Conservation (phyloP, 805 yeast genomes). For the Wickerhamiella shivajii region DNA sequence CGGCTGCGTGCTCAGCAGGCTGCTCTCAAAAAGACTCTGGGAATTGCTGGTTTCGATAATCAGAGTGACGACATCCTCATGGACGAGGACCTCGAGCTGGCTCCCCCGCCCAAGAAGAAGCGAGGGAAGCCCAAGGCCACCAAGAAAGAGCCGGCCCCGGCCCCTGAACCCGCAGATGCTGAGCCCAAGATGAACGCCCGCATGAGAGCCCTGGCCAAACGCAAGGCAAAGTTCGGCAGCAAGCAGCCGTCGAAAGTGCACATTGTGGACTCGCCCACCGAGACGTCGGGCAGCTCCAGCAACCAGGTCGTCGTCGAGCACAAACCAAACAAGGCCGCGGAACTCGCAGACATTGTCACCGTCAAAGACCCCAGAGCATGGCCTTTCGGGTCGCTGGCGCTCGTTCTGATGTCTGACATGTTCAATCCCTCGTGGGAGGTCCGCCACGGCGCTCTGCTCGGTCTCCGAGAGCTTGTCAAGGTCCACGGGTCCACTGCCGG, state of each 20-base stretch:
- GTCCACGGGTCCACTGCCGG: conserved; percentile 82
- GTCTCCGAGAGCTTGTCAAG: conserved; percentile 70
- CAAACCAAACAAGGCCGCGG: conserved; percentile 32
- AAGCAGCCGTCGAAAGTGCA: conserved; percentile 24
- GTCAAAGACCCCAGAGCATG: conserved; percentile 65
- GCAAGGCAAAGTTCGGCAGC: conserved; percentile 55
- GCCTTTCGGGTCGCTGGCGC: conserved; percentile 92
- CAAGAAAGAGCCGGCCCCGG: conserved; percentile 9
- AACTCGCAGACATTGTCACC: conserved; percentile 50
- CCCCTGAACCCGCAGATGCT: conserved; percentile 10
- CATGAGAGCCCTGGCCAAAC: conserved; percentile 84
- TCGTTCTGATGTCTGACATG: conserved; percentile 59
- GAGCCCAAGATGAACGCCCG: conserved; percentile 35
- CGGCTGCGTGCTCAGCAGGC: conserved; percentile 38
- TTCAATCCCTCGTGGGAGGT: conserved; percentile 85
- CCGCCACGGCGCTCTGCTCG: conserved; percentile 91
- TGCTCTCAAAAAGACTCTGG: conserved; percentile 30
- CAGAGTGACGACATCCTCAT: conserved; percentile 20
- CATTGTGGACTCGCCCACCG: conserved; percentile 21
- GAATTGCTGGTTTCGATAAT: conserved; percentile 29
- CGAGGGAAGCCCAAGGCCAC: conserved; percentile 12
- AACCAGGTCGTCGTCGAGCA: conserved; percentile 77
- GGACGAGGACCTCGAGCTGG: conserved; percentile 22
- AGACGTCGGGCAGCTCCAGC: conserved; percentile 33
- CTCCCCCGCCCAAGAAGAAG: conserved; percentile 15